Evolutionary conservation across 768 basidiomycete species (phyloP), one percentile per base, ranked within the genome.

Genomic region (Gloeopeniophorella convolvens): DNA sequence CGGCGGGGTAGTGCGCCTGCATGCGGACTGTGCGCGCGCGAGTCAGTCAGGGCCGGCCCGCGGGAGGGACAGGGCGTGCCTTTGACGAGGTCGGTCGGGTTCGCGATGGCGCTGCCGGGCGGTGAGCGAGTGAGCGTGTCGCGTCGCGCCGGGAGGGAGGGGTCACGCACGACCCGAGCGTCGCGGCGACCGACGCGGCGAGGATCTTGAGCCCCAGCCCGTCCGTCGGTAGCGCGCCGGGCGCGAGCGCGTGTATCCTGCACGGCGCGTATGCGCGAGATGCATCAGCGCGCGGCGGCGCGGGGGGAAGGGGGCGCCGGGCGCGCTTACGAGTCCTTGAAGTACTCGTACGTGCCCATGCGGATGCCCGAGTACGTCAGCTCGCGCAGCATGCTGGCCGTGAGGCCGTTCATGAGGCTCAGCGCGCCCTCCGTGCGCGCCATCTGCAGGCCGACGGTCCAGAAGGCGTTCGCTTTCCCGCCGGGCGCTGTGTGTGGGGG

Each of bases 11-110:
- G 54, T 65, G 56, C 3, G 68, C 66, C 49, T 69, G 68, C 66
- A 69, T 68, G 2, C 68, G 61, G n/a, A 69, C 67, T 68, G 48
- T 3, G n/a, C n/a, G 23, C 20, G 16, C 3, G 13, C 11, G 30
- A 6, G 23, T 20, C n/a, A 13, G 12, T 30, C 6, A 35, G 12
- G 32, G 24, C 12, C 18, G 23, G 23, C 23, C 0, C 23, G 24
- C 23, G 39, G n/a, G 20, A 12, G 3, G 18, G 18, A 35, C 16
- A 23, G 30, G 11, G 8, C 12, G 9, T 4, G 11, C 66, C 66
- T 63, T 69, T 69, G 34, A 68, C 63, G 2, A 69, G 59, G 47
- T 69, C 68, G 3, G 67, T 62, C 7, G 68, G 68, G 40, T 67
- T 69, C 1, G 68, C 68, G 16, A 68, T 43, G 4, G 65, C 62